Evolutionary conservation across 2,329 filamentous ascomycete genomes (phyloP).

Genomic region (Trichoderma sp.): DNA sequence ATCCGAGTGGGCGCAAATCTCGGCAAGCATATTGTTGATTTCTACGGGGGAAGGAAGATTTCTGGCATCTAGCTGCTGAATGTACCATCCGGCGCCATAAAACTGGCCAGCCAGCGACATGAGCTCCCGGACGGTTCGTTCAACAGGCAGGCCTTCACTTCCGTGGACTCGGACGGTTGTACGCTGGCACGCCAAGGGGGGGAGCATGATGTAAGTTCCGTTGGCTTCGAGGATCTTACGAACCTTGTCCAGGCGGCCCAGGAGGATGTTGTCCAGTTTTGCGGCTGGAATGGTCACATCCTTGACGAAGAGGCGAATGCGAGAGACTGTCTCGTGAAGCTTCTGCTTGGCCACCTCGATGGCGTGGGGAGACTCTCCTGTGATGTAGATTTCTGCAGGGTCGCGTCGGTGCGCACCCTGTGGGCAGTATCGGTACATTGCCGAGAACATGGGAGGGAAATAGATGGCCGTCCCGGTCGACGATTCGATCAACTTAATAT

Average conservation of each 20-base stretch:
- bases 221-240: constrained; percentile 97
- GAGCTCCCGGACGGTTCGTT: constrained; percentile 90
- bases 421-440: constrained; percentile 86
- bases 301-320: constrained; percentile 83
- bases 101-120: constrained; percentile 97
- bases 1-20: constrained; percentile 94
- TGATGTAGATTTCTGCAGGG: constrained; percentile 91
- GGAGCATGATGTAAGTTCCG: constrained; percentile 91
- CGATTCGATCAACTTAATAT: constrained; percentile 97
- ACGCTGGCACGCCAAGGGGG: constrained; percentile 79
- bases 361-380: constrained; percentile 78
- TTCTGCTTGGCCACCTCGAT: constrained; percentile 89
- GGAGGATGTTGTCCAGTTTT: constrained; percentile 92
- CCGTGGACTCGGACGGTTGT: constrained; percentile 87
- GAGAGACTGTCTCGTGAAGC: constrained; percentile 78
- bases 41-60: constrained; percentile 64
- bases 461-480: constrained; percentile 96
- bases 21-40: constrained; percentile 83
- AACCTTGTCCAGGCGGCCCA: constrained; percentile 90
- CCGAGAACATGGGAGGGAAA: constrained; percentile 91
- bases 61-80: constrained; percentile 70
- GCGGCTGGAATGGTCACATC: constrained; percentile 84
- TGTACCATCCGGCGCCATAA: constrained; percentile 95
- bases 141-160: constrained; percentile 87
- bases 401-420: constrained; percentile 76